Evolutionary conservation across 179 eudicot species (phyloP).

Genomic region (Silene vulgaris): DNA sequence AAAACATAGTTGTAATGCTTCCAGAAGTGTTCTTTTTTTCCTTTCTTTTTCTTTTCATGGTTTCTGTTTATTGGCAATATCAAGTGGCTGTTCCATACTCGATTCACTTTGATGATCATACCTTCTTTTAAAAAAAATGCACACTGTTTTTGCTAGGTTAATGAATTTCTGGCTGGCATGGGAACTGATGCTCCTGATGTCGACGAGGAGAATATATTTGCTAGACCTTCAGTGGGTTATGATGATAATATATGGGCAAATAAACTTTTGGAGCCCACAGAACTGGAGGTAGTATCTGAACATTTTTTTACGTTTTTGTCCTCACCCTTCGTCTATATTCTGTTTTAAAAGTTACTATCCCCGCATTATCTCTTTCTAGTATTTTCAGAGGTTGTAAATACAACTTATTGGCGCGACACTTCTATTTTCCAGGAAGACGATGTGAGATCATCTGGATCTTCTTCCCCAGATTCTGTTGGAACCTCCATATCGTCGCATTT

Average conservation of each 20-base stretch:
- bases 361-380: background rate
- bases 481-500: slow-evolving; percentile 97
- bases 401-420: background rate
- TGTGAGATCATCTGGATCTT: slow-evolving; percentile 84
- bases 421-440: slow-evolving; percentile 66
- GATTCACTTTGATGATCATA: background rate
- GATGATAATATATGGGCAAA: slow-evolving; percentile 99
- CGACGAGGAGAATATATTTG: slow-evolving; percentile 70
- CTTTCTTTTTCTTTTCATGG: background rate
- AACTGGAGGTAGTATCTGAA: slow-evolving; percentile 53
- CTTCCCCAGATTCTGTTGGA: slow-evolving; percentile 94
- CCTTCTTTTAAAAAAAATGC: slow-evolving; percentile 1
- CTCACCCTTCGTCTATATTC: background rate
- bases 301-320: background rate
- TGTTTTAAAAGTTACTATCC: background rate
- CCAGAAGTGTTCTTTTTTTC: background rate
- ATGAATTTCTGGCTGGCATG: slow-evolving; percentile 96
- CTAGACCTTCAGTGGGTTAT: slow-evolving; percentile 88
- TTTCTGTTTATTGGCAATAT: background rate
- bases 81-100: background rate
- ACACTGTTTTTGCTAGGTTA: slow-evolving; percentile 52
- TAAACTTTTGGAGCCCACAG: slow-evolving; percentile 86
- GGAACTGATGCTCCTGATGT: slow-evolving; percentile 99
- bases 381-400: background rate
- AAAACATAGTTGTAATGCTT: background rate